A percentile compares a stretch with the other conserved stretches of the same genome.
phyloP scores from a whole-genome alignment of 495 filamentous ascomycete species.

The Polyplosphaeria fusca region DNA sequence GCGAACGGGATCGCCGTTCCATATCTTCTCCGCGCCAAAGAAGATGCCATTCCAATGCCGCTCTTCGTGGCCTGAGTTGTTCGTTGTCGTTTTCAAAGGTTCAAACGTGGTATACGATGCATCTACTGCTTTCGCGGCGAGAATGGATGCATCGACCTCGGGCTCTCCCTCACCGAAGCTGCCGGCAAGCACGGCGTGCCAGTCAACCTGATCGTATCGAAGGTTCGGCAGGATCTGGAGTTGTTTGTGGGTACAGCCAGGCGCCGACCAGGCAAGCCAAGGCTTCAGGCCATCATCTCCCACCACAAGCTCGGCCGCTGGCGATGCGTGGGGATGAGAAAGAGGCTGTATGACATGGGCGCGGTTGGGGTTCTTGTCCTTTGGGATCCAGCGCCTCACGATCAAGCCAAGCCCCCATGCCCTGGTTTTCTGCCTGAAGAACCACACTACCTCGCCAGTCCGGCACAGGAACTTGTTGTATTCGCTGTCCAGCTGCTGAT shows the following conservation, averaged over 20 bases:
- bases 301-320: constrained; percentile 40
- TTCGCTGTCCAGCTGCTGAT: constrained; percentile 47
- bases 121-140: constrained; percentile 58
- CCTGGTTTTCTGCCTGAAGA: constrained; percentile 13
- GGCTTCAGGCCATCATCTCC: constrained; percentile 49
- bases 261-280: constrained; percentile 63
- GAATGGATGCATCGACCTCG: constrained; percentile 60
- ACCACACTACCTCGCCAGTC: constrained; percentile 60
- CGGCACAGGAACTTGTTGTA: constrained; percentile 53
- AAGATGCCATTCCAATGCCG: constrained; percentile 55
- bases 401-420: constrained; percentile 60
- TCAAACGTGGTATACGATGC: constrained; percentile 54
- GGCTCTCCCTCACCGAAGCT: constrained; percentile 47
- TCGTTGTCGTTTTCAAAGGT: constrained; percentile 42
- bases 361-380: constrained; percentile 31
- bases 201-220: constrained; percentile 52
- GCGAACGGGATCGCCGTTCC: constrained; percentile 57
- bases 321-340: constrained; percentile 48
- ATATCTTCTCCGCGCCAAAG: constrained; percentile 62
- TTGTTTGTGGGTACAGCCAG: constrained; percentile 38
- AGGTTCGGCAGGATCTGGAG: constrained; percentile 36
- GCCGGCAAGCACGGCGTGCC: constrained; percentile 46
- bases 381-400: constrained; percentile 39
- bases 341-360: constrained; percentile 52
- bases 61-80: constrained; percentile 41